Conservation (phyloP, 495 filamentous ascomycete species). For the Penicillium verhagenii region DNA sequence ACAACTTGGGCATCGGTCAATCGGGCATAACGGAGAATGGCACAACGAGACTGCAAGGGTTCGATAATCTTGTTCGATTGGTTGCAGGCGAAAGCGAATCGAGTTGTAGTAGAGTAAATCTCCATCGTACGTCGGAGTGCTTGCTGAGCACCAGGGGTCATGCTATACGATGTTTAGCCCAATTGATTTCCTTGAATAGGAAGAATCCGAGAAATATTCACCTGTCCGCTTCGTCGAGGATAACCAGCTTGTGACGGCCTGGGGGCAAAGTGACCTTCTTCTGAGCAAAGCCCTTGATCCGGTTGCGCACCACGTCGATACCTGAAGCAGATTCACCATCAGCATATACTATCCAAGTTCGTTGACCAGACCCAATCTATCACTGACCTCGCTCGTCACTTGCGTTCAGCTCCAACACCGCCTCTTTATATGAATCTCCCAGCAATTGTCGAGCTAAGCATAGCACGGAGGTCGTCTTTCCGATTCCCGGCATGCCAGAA, state of each 20-base stretch:
- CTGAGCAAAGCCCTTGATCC: constrained; percentile 98
- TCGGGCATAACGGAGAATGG: constrained; percentile 90
- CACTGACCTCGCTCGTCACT: constrained; percentile 82
- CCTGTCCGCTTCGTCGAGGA: constrained; percentile 96
- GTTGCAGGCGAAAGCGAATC: constrained; percentile 98
- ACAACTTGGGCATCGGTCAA: constrained; percentile 92
- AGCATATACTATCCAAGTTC: not conserved
- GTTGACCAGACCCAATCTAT: not conserved
- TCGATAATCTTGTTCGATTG: constrained; percentile 99
- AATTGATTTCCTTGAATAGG: not conserved
- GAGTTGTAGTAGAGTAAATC: constrained; percentile 94
- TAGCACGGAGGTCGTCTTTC: constrained; percentile 95
- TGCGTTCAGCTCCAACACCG: constrained; percentile 93
- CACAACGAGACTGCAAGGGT: constrained; percentile 92
- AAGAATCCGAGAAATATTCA: constrained; percentile 16
- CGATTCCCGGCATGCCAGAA: constrained; percentile 97
- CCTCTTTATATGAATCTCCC: constrained; percentile 95
- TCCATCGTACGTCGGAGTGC: constrained; percentile 97
- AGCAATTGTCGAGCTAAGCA: constrained; percentile 91
- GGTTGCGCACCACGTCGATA: constrained; percentile 97
- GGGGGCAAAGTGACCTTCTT: constrained; percentile 96
- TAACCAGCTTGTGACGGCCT: constrained; percentile 92
- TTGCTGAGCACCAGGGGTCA: constrained; percentile 96
- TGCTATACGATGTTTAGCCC: constrained; percentile 42
- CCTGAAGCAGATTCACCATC: constrained; percentile 40